A percentile compares a stretch with the other conserved stretches of the same genome.
Conservation (phyloP, 75 land plant genomes). For the Cupressus sempervirens region DNA sequence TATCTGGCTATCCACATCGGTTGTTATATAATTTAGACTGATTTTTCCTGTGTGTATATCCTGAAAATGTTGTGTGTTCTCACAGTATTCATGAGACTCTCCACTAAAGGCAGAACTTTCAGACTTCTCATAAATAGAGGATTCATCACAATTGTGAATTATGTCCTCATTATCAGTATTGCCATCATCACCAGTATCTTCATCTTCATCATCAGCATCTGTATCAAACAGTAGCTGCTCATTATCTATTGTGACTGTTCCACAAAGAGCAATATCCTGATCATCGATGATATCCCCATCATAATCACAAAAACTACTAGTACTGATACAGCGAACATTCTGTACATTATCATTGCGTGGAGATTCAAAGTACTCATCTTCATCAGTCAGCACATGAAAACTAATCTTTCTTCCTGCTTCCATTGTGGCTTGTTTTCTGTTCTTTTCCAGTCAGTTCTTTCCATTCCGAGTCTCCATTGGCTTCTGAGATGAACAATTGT, state of each 20-base stretch:
- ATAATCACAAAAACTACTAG: slow-evolving; percentile 4
- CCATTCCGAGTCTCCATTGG: background rate
- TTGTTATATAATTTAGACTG: background rate
- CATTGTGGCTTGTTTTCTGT: background rate
- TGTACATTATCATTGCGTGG: background rate
- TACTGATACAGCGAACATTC: background rate
- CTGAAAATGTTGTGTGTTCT: background rate
- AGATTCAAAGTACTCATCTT: background rate
- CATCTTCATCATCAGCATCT: slow-evolving; percentile 9
- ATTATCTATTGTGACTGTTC: background rate
- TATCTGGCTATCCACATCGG: background rate
- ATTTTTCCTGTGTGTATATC: background rate
- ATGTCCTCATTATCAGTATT: slow-evolving; percentile 1
- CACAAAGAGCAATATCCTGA: background rate
- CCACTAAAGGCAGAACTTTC: background rate
- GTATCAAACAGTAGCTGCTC: background rate
- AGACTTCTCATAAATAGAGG: background rate
- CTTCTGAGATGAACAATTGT: background rate
- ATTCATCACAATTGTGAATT: slow-evolving; percentile 6
- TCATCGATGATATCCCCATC: background rate
- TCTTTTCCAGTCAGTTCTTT: background rate
- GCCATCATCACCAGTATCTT: background rate
- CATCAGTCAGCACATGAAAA: background rate
- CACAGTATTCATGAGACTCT: background rate
- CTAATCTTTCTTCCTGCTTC: background rate